Evolutionary conservation across 2,329 filamentous ascomycete species (phyloP), one percentile per base, ranked within the genome.

Genomic region (Alternaria metachromatica): DNA sequence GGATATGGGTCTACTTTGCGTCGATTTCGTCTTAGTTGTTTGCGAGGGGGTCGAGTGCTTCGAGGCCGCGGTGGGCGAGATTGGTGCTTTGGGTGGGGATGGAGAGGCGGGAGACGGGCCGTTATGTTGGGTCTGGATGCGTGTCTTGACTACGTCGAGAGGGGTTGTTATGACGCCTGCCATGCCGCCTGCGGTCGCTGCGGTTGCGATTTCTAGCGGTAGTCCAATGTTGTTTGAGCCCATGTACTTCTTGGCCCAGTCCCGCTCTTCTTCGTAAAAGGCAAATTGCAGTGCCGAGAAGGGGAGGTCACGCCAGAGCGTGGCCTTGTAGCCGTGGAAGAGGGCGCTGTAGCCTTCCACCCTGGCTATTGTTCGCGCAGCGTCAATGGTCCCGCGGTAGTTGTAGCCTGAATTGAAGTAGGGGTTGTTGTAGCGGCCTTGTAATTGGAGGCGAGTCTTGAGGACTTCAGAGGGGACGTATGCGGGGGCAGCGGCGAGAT

Each of bases 401-500:
- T 99, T 99, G 83, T 99, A 99, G 61, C 96, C 96, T 0, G 93
- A 97, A 51, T 89, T 85, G 83, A 98, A 98, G 81, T 90, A 92
- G 1, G 96, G 94, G 76, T 99, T 99, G 81, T 98, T 97, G 82
- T 94, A 92, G 64, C 93, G 92, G 55, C 96, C 96, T 80, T 99
- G 96, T 6, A 99, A 87, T 78, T 99, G 96, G 53, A 98, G 84
- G 23, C 96, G 90, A n/a, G 96, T 99, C 81, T 99, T 99, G 71
- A 99, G 87, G 6, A 99, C 96, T 81, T 99, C 96, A 12, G 95
- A 97, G 5, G 96, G 96, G 5, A 99, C 96, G 77, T 99, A 99
- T 63, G 97, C 87, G 64, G 97, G 86, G 0, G 94, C 97, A 1
- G 96, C 95, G 48, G 93, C 95, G 21, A 97, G 86, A 77, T 99